Percentiles rank a stretch among this genome's conserved stretches.
Conservation (phyloP, 2,329 filamentous ascomycete genomes). For the Neophaeococcomyces mojaviensis region DNA sequence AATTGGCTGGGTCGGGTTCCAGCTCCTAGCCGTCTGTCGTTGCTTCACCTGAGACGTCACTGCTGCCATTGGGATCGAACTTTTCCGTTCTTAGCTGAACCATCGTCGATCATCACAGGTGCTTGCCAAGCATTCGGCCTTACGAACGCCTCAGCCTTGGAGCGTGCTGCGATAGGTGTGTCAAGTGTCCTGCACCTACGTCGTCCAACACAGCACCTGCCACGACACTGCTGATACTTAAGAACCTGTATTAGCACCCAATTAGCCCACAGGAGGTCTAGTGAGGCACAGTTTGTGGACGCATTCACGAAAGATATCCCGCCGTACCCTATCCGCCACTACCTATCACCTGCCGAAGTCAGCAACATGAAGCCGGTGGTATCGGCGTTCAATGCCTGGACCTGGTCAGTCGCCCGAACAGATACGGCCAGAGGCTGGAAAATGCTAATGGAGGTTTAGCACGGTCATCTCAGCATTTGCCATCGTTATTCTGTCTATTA, state of each 20-base stretch:
- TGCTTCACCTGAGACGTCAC: no score
- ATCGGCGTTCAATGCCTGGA: conserved; percentile 86
- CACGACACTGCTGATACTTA: background rate
- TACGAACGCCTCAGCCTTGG: conserved; percentile 1
- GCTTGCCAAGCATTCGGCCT: background rate
- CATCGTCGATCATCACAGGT: background rate
- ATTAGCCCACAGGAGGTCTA: background rate
- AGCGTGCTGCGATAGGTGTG: background rate
- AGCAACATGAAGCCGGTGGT: conserved; percentile 87
- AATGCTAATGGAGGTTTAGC: conserved; percentile 42
- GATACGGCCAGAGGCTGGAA: background rate
- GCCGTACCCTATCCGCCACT: conserved; percentile 1
- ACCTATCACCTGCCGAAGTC: conserved; percentile 4
- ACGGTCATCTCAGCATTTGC: conserved; percentile 60
- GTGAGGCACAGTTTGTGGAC: no score
- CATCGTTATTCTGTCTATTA: conserved; percentile 57
- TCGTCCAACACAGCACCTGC: background rate
- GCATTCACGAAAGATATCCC: background rate
- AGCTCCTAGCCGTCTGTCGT: no score
- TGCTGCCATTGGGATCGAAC: no score
- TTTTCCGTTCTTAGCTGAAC: background rate
- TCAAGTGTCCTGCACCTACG: background rate
- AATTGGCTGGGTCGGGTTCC: no score
- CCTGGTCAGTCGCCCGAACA: conserved; percentile 58
- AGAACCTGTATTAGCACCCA: background rate